Conservation (phyloP, 768 basidiomycete genomes). For the Kwoniella bestiolae region DNA sequence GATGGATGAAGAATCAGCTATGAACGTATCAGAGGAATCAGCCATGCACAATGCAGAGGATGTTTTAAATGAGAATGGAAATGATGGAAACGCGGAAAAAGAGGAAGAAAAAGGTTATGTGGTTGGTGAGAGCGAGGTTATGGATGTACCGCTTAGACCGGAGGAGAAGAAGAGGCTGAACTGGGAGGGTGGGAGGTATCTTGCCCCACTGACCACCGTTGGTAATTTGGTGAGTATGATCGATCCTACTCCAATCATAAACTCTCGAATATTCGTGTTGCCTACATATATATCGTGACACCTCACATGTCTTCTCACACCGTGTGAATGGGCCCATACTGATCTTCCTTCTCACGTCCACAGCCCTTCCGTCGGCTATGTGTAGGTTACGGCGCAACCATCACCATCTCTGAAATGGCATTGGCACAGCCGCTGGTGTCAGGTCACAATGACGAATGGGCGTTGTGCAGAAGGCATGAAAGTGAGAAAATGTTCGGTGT, state of each 20-base stretch:
- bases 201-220: constrained; percentile 88
- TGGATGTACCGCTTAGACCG: constrained; percentile 71
- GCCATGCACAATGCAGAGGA: constrained; percentile 12
- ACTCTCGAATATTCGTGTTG: too few relatives aligned
- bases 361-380: constrained; percentile 93
- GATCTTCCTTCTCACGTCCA: background rate
- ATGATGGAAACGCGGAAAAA: constrained; percentile 20
- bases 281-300: too few relatives aligned
- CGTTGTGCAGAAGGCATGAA: constrained; percentile 83
- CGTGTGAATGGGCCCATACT: background rate
- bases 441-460: constrained; percentile 94
- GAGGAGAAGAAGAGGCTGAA: constrained; percentile 83
- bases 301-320: too few relatives aligned
- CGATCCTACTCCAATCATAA: too few relatives aligned
- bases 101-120: constrained; percentile 31
- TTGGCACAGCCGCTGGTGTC: constrained; percentile 85
- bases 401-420: constrained; percentile 97
- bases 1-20: constrained; percentile 40
- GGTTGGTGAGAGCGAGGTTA: constrained; percentile 35
- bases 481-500: constrained; percentile 86
- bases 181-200: constrained; percentile 84
- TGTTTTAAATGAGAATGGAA: constrained; percentile 12
- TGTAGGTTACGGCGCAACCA: constrained; percentile 83
- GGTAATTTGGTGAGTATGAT: constrained; percentile 87
- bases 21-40: constrained; percentile 21